These are phyloP conservation scores for Candida ascalaphidarum DNA, from an alignment of 805 yeast species.

Conservation along the genomic window DNA sequence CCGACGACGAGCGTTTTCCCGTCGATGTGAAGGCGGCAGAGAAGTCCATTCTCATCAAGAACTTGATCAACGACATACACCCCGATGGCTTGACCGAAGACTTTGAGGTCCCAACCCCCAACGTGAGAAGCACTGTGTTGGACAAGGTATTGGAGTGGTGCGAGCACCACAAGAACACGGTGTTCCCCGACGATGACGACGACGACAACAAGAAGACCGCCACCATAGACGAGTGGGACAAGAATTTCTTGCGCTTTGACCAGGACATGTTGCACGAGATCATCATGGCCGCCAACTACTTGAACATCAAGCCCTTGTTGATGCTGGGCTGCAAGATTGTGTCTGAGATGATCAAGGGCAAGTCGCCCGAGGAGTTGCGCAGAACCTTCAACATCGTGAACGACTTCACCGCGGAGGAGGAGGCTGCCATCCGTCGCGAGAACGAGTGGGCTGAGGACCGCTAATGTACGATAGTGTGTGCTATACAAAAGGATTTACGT, in stretches of 20 bases:
- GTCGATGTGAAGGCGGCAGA: constrained; percentile 81
- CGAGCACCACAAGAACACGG: constrained; percentile 81
- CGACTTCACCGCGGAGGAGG: constrained; percentile 82
- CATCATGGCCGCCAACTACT: constrained; percentile 71
- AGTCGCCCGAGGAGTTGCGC: constrained; percentile 73
- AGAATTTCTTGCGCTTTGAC: constrained; percentile 86
- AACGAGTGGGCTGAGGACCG: constrained; percentile 91
- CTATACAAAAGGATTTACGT: too few species aligned
- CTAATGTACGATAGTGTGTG: constrained; percentile 23
- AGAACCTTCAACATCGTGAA: constrained; percentile 73
- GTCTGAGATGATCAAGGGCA: constrained; percentile 77
- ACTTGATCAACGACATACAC: constrained; percentile 70
- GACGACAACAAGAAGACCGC: constrained; percentile 82
- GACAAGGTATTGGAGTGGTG: constrained; percentile 95
- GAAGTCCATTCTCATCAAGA: constrained; percentile 75
- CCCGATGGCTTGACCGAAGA: constrained; percentile 58
- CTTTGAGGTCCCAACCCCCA: constrained; percentile 81
- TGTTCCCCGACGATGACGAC: constrained; percentile 70
- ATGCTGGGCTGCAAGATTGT: constrained; percentile 77
- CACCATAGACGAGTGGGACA: constrained; percentile 94
- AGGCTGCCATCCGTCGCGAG: constrained; percentile 79
- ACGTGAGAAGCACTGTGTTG: constrained; percentile 79
- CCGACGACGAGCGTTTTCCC: constrained; percentile 72
- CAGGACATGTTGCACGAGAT: constrained; percentile 83
- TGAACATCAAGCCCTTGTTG: constrained; percentile 65